Conservation (phyloP, 2,329 filamentous ascomycete species). For the Aspergillus pseudonomiae region DNA sequence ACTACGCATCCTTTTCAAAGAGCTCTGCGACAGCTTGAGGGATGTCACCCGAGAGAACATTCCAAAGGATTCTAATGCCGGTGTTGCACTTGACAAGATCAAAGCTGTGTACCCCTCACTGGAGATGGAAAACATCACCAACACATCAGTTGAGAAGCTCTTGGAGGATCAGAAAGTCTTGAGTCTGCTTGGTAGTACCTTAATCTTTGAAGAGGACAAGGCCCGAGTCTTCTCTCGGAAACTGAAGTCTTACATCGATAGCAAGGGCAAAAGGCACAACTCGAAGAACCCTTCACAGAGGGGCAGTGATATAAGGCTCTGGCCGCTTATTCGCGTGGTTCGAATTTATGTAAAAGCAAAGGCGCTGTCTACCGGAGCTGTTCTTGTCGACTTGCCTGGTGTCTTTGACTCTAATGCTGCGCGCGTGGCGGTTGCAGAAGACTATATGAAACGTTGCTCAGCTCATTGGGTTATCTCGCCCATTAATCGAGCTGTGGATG, state of each 20-base stretch:
- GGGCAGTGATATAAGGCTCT: conserved; percentile 36
- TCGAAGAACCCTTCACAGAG: conserved; percentile 51
- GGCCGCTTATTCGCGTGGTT: conserved; percentile 42
- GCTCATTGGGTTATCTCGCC: conserved; percentile 19
- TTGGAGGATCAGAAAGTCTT: conserved; percentile 45
- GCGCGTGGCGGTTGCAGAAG: conserved; percentile 9
- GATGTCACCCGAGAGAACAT: conserved; percentile 39
- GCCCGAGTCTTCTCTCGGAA: conserved; percentile 48
- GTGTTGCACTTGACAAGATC: conserved; percentile 47
- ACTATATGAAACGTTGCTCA: conserved; percentile 17
- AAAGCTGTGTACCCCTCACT: conserved; percentile 40
- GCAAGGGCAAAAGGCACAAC: conserved; percentile 44
- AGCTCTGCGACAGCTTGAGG: conserved; percentile 50
- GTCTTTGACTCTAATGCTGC: conserved; percentile 19
- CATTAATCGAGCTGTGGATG: conserved; percentile 63
- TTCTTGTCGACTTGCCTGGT: conserved; percentile 15
- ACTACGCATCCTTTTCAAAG: conserved; percentile 51
- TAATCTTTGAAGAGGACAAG: conserved; percentile 41
- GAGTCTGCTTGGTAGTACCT: conserved; percentile 52
- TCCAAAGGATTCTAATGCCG: conserved; percentile 50
- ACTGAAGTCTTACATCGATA: conserved; percentile 58
- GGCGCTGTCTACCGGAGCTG: conserved; percentile 15
- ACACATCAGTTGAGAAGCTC: conserved; percentile 44
- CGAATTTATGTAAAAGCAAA: conserved; percentile 12
- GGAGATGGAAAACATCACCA: conserved; percentile 45